These are phyloP conservation scores for Mentha longifolia DNA, from an alignment of 257 asterid species.

Conservation along the genomic window DNA sequence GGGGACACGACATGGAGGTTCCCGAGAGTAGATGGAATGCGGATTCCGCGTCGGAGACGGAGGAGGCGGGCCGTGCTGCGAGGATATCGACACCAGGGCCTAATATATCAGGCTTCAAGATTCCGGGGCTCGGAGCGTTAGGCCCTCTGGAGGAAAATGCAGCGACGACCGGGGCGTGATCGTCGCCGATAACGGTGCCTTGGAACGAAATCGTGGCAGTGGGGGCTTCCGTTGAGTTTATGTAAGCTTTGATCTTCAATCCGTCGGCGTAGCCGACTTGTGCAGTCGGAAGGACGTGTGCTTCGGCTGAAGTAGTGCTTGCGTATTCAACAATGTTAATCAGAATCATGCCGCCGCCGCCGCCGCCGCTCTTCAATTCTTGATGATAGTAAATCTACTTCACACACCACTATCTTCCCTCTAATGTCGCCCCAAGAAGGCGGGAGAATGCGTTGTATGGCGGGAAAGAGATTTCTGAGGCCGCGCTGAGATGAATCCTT, in stretches of 20 bases:
- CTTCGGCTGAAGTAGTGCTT: background rate
- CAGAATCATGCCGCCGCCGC: conserved; percentile 45
- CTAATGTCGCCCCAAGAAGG: conserved; percentile 39
- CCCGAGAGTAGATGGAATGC: conserved; percentile 34
- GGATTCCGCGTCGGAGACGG: too few relatives aligned
- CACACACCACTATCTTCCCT: conserved; percentile 39
- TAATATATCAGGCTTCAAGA: conserved; percentile 46
- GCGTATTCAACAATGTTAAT: background rate
- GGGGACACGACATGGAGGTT: conserved; percentile 52
- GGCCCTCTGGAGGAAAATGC: conserved; percentile 48
- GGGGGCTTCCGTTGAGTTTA: conserved; percentile 30
- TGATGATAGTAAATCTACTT: too few relatives aligned
- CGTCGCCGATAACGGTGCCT: conserved; percentile 37
- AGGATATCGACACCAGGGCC: conserved; percentile 42
- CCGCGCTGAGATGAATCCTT: conserved; percentile 38
- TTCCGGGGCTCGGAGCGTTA: conserved; percentile 29
- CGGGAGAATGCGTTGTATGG: conserved; percentile 46
- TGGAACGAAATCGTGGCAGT: conserved; percentile 31
- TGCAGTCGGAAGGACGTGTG: conserved; percentile 36
- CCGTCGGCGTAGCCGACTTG: conserved; percentile 34
- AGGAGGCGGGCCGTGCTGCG: conserved; percentile 46
- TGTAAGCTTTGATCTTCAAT: conserved; percentile 31
- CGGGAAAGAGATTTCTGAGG: conserved; percentile 22
- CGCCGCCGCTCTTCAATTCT: conserved; percentile 45
- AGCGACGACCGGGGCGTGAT: conserved; percentile 30